A percentile compares a stretch with the other conserved stretches of the same genome.
These are phyloP conservation scores for Phytophthora brassicae DNA, from an alignment of 352 stramenopile genomes.

Conservation along the genomic window DNA sequence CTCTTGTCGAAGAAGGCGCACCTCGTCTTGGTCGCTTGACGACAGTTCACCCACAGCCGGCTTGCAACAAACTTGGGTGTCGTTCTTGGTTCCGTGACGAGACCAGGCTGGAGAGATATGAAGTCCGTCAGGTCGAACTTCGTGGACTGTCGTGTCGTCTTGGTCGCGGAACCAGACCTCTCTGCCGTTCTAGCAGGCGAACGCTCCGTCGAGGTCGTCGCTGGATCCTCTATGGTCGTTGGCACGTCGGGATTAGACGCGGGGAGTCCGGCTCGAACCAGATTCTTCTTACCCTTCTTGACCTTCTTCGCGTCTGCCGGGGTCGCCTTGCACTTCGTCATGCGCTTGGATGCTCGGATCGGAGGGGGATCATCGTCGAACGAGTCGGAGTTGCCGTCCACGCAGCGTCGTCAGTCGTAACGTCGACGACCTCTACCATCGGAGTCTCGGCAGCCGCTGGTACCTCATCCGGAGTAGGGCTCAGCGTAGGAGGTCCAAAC, in stretches of 20 bases:
- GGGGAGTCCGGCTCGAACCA: not conserved
- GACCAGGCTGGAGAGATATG: too few species aligned
- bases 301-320: not conserved
- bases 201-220: not conserved
- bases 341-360: not conserved
- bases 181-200: too few species aligned
- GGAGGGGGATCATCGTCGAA: not conserved
- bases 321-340: not conserved
- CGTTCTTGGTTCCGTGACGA: too few species aligned
- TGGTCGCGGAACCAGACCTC: too few species aligned
- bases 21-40: too few species aligned
- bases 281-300: too few species aligned
- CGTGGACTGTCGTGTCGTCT: too few species aligned
- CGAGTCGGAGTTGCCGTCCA: not conserved
- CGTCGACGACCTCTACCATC: not conserved
- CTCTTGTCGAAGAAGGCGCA: too few species aligned
- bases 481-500: not conserved
- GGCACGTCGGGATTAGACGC: not conserved
- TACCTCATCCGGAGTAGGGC: not conserved
- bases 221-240: not conserved
- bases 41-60: too few species aligned
- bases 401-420: not conserved
- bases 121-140: too few species aligned
- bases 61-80: too few species aligned
- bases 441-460: not conserved